Percentiles rank a stretch among this genome's conserved stretches.
These are phyloP conservation scores for Pyrus hybrid DNA, from an alignment of 331 rosid genomes.

Conservation along the genomic window DNA sequence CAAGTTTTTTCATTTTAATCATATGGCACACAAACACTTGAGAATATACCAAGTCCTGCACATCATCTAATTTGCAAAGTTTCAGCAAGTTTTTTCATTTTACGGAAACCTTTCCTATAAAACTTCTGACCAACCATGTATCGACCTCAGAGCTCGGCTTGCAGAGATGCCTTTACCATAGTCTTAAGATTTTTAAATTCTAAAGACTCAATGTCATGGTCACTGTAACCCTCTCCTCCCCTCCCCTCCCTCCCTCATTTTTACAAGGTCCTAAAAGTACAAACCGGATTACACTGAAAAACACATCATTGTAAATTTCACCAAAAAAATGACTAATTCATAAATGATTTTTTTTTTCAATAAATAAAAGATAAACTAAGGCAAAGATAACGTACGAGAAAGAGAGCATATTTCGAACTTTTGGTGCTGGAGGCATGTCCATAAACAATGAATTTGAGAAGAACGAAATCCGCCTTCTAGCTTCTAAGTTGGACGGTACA, in stretches of 20 bases:
- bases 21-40: neutral
- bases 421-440: slow-evolving; percentile 95
- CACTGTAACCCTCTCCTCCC: too few relatives aligned
- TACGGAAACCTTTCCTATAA: neutral
- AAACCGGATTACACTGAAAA: neutral
- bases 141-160: neutral
- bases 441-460: slow-evolving; percentile 93
- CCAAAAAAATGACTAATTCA: neutral
- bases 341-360: too few relatives aligned
- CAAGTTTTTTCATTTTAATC: too few relatives aligned
- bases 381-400: slow-evolving; percentile 70
- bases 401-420: slow-evolving; percentile 98
- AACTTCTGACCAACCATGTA: neutral
- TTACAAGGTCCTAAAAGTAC: neutral
- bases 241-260: neutral
- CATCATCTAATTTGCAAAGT: neutral
- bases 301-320: neutral
- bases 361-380: neutral
- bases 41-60: neutral
- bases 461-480: slow-evolving; percentile 27
- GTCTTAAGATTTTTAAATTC: neutral
- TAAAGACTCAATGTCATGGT: neutral
- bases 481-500: slow-evolving; percentile 96
- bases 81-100: neutral
- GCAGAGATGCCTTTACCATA: neutral